Evolutionary conservation across 23 red algal species (phyloP).

Genomic region (Pyropia haitanensis): DNA sequence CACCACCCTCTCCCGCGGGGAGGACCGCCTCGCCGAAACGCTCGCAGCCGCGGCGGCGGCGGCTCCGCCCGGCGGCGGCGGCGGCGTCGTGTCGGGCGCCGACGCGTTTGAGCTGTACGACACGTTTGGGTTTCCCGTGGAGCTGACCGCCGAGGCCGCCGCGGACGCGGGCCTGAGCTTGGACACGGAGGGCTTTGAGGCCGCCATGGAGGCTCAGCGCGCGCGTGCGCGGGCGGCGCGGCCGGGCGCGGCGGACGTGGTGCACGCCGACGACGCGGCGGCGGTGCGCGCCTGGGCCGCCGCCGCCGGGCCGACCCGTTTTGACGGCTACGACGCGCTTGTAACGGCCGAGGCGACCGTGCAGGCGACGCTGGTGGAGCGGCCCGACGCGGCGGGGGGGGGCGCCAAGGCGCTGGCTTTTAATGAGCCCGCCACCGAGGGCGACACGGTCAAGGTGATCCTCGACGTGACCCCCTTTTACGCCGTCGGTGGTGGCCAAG

Average conservation of each 20-base stretch:
- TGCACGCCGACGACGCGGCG: slow-evolving; percentile 5
- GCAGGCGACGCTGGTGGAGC: slow-evolving; percentile 12
- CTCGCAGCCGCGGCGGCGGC: slow-evolving; percentile 4
- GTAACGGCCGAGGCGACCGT: slow-evolving; percentile 2
- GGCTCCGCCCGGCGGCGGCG: background rate
- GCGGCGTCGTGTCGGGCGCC: slow-evolving; percentile 32
- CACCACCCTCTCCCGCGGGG: slow-evolving; percentile 51
- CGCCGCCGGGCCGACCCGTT: slow-evolving; percentile 27
- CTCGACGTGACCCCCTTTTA: slow-evolving; percentile 81
- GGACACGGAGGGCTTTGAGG: slow-evolving; percentile 65
- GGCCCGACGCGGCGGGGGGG: slow-evolving; percentile 1
- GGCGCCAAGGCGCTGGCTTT: background rate
- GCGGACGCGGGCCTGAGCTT: slow-evolving; percentile 39
- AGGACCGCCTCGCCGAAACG: slow-evolving; percentile 43
- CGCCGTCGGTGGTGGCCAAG: slow-evolving; percentile 87
- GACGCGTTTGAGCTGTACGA: slow-evolving; percentile 97
- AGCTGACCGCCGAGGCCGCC: slow-evolving; percentile 84
- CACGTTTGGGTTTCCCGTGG: slow-evolving; percentile 94
- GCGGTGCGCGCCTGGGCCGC: background rate
- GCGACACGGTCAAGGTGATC: slow-evolving; percentile 32
- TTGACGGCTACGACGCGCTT: slow-evolving; percentile 49
- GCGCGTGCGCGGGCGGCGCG: slow-evolving; percentile 56
- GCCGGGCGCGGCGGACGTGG: slow-evolving; percentile 11
- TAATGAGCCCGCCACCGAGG: slow-evolving; percentile 16
- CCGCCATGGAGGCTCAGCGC: slow-evolving; percentile 54